phyloP scores from a whole-genome alignment of 305 asterid genomes.

The Rubia balearica region DNA sequence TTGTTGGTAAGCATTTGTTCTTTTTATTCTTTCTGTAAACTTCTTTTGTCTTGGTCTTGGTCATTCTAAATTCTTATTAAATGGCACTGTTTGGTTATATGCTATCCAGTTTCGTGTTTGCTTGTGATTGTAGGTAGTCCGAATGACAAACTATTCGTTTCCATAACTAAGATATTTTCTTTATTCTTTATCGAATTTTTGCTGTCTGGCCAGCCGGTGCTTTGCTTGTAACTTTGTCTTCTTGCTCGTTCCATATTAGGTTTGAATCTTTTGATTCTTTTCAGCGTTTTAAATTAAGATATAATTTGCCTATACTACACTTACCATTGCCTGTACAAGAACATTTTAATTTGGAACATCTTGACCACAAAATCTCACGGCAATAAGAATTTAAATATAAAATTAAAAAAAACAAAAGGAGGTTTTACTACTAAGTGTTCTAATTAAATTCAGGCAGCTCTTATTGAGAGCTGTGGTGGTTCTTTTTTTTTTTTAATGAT shows the following conservation, averaged over 20 bases:
- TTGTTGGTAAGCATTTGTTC: conserved; percentile 51
- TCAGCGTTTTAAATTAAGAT: not conserved
- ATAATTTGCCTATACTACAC: not conserved
- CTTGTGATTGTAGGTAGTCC: not conserved
- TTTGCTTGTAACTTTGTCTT: not conserved
- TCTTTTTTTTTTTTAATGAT: too few species aligned
- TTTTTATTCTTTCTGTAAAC: conserved; percentile 6
- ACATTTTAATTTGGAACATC: not conserved
- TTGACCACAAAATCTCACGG: not conserved
- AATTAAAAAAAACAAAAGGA: not conserved
- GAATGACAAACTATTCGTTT: not conserved
- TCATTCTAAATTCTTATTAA: not conserved
- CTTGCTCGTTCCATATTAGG: not conserved
- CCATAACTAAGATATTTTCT: not conserved
- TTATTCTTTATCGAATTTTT: not conserved
- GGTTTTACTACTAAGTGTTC: not conserved
- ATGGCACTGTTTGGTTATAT: not conserved
- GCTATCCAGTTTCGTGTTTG: not conserved
- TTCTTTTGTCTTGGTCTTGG: conserved; percentile 8
- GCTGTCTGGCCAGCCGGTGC: not conserved
- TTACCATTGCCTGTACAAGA: too few species aligned
- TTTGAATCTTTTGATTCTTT: not conserved
- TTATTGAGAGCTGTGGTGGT: not conserved
- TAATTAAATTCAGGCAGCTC: not conserved
- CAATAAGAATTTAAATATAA: too few species aligned